Evolutionary conservation across 371 early-diverging fungal species (phyloP).

Genomic region (Mortierella sp.): DNA sequence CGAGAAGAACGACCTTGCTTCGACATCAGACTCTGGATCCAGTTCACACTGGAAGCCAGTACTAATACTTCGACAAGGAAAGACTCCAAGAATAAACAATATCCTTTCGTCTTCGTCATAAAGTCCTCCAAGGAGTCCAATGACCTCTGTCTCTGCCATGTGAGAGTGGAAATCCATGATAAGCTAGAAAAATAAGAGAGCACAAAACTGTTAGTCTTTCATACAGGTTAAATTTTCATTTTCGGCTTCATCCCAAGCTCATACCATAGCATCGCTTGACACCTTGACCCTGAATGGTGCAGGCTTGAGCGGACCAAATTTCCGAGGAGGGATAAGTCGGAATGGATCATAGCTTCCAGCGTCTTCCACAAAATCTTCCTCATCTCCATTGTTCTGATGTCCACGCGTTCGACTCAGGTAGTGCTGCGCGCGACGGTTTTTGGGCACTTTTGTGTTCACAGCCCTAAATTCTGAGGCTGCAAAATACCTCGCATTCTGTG

Average conservation of each 20-base stretch:
- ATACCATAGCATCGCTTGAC: slow-evolving; percentile 70
- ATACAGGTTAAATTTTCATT: neutral
- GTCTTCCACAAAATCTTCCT: slow-evolving; percentile 1
- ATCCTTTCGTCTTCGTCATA: slow-evolving; percentile 59
- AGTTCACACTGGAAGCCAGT: slow-evolving; percentile 86
- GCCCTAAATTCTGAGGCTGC: slow-evolving; percentile 56
- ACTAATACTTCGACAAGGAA: slow-evolving; percentile 76
- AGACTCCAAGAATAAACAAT: slow-evolving; percentile 64
- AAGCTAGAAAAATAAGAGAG: slow-evolving; percentile 54
- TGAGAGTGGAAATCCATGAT: slow-evolving; percentile 92
- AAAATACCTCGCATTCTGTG: slow-evolving; percentile 65
- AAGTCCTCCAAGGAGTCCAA: slow-evolving; percentile 85
- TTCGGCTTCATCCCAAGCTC: neutral
- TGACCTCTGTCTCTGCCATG: slow-evolving; percentile 85
- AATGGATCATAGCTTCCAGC: slow-evolving; percentile 69
- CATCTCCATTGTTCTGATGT: slow-evolving; percentile 11
- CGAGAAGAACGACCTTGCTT: slow-evolving; percentile 76
- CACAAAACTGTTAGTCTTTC: neutral
- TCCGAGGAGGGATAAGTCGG: slow-evolving; percentile 67
- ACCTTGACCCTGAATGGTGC: slow-evolving; percentile 74
- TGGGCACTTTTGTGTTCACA: slow-evolving; percentile 36
- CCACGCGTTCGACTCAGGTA: slow-evolving; percentile 31
- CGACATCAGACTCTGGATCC: slow-evolving; percentile 86
- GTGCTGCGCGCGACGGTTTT: slow-evolving; percentile 35
- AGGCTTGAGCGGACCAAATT: slow-evolving; percentile 59